Evolutionary conservation across 495 filamentous ascomycete genomes (phyloP).

Genomic region (Xylaria palmicola): DNA sequence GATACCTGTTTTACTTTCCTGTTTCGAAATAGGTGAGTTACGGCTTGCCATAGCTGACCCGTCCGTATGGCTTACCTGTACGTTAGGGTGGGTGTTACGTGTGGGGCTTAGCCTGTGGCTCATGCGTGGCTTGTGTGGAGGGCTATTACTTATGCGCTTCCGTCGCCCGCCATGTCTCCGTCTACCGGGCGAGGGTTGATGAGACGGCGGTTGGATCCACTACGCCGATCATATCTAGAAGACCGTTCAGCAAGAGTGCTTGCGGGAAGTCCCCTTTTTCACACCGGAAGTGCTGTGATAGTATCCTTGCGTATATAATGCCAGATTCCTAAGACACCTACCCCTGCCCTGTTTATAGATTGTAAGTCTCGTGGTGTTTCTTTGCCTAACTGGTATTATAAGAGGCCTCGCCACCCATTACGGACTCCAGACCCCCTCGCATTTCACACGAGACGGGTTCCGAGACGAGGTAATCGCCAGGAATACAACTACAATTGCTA

Average conservation of each 20-base stretch:
- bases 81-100: too few species aligned
- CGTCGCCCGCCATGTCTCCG: background rate
- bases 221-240: constrained; percentile 4
- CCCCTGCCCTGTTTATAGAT: background rate
- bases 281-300: background rate
- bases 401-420: background rate
- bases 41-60: too few species aligned
- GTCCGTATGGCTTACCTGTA: too few species aligned
- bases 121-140: too few species aligned
- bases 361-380: background rate
- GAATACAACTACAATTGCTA: background rate
- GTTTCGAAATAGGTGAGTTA: too few species aligned
- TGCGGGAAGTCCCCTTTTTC: background rate
- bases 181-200: background rate
- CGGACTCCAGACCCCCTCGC: background rate
- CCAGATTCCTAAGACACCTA: background rate
- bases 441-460: background rate
- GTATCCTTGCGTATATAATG: background rate
- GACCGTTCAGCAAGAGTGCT: constrained; percentile 5
- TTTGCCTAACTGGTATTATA: background rate
- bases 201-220: background rate
- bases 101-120: too few species aligned
- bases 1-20: too few species aligned
- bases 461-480: background rate
- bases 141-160: too few species aligned